Conservation (phyloP, 768 basidiomycete species). For the Mycena olivaceomarginata region DNA sequence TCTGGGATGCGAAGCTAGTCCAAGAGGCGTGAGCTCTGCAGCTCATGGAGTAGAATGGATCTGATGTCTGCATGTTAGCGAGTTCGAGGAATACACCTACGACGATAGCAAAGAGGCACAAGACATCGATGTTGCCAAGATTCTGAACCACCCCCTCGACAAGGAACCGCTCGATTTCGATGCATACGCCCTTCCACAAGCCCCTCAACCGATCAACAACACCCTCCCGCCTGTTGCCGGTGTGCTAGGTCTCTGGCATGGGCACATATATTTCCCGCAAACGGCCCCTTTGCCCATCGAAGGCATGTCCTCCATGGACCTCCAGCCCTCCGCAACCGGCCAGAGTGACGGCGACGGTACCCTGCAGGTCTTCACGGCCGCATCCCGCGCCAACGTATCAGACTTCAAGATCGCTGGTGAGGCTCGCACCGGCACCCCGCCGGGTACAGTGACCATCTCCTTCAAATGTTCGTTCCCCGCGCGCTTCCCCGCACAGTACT, state of each 20-base stretch:
- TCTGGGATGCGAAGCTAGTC: constrained; percentile 27
- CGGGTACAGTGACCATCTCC: constrained; percentile 1
- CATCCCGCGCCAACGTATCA: constrained; percentile 21
- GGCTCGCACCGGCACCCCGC: constrained; percentile 9
- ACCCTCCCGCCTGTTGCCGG: background rate
- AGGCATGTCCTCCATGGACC: constrained; percentile 36
- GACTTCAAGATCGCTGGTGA: constrained; percentile 36
- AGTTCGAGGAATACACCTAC: constrained; percentile 38
- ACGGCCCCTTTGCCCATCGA: background rate
- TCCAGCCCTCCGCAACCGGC: constrained; percentile 13
- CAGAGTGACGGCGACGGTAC: background rate
- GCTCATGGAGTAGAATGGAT: background rate
- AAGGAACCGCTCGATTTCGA: constrained; percentile 33
- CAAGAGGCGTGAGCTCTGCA: constrained; percentile 26
- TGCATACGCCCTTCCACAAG: constrained; percentile 22
- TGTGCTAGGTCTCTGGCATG: constrained; percentile 36
- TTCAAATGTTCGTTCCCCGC: constrained; percentile 35
- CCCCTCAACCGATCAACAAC: background rate
- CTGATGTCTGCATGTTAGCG: background rate
- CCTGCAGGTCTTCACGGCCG: constrained; percentile 30
- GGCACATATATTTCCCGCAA: constrained; percentile 24
- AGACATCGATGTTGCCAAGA: constrained; percentile 29
- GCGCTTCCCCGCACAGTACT: constrained; percentile 24
- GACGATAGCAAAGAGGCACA: constrained; percentile 36
- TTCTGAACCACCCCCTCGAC: constrained; percentile 40